Percentiles rank a stretch among this genome's conserved stretches.
phyloP scores from a whole-genome alignment of 371 early-diverging fungal species.

The Parasitella parasitica region DNA sequence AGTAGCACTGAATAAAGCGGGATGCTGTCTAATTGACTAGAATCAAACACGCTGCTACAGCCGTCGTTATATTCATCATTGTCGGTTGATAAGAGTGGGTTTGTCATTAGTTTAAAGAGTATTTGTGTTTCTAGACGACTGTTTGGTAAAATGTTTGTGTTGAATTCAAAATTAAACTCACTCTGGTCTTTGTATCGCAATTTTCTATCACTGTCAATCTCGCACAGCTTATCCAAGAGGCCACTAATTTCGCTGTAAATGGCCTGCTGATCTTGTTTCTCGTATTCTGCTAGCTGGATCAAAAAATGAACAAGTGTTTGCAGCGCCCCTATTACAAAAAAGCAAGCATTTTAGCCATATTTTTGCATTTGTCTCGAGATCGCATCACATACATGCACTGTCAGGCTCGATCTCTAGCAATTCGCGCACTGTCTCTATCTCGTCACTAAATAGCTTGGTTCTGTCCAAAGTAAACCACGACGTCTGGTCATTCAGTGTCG shows the following conservation, averaged over 20 bases:
- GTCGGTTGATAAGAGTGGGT: conserved; percentile 9
- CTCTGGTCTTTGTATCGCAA: conserved; percentile 68
- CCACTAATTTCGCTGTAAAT: conserved; percentile 52
- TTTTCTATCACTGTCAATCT: conserved; percentile 59
- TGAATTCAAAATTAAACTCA: conserved; percentile 22
- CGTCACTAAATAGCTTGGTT: conserved; percentile 48
- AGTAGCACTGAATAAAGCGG: conserved; percentile 15
- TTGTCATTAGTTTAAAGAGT: conserved; percentile 37
- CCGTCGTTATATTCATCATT: conserved; percentile 22
- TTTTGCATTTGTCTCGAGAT: neutral
- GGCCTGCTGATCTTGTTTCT: conserved; percentile 7
- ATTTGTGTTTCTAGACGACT: conserved; percentile 23
- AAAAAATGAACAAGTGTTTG: conserved; percentile 52
- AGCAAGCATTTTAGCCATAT: neutral
- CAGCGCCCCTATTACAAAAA: conserved; percentile 47
- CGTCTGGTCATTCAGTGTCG: conserved; percentile 13
- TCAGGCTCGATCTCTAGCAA: conserved; percentile 86
- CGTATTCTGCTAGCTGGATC: conserved; percentile 30
- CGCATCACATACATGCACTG: conserved; percentile 71
- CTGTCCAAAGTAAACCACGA: conserved; percentile 47
- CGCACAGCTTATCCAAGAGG: conserved; percentile 50
- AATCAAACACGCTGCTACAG: neutral
- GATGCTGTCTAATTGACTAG: neutral
- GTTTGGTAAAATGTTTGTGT: neutral
- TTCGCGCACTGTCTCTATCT: conserved; percentile 72